Base-by-base conservation (phyloP, 2,329 filamentous ascomycete genomes). In the Aspergillus caelatus region DNA sequence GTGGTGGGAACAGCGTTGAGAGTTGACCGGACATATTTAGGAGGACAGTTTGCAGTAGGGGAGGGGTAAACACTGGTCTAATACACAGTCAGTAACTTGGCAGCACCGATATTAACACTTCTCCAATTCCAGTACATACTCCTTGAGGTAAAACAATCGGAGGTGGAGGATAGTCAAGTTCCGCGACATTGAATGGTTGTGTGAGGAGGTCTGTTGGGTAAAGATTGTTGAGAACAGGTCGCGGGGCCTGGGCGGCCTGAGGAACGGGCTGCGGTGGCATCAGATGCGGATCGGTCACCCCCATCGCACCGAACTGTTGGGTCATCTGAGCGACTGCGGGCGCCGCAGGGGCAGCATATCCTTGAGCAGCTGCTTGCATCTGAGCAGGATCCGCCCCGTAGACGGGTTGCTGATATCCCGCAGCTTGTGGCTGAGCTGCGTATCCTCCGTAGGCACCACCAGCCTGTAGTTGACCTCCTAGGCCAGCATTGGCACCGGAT, bases 21-120 rank as follows among this genome's bases (percentile, higher is more conserved):
- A 7, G 95, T 98, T 23, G 95, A 98, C 71, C 95, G 92, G 68
- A 98, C 90, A 77, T 96, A 99, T 83, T 96, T 96, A 28, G 94
- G 87, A 60, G 93, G 88, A 82, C 94, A 97, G 80, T 98, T 99
- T 65, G 95, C 90, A 76, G 91, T 85, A 53, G 93, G 92, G 52
- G 95, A 98, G 62, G 93, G 91, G 26, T 94, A 98, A 61, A 96
- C 92, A 75, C 92, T 95, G 58, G 91, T 89, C 93, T 96, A 69
- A 67, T 23, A 60, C 59, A 68, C 53, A 57, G 57, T 62, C 30
- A 62, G 74, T 86, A 55, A 36, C 16, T 39, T 39, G 34, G 32
- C n/a, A n/a, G n/a, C 71, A 87, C 83, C 67, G 76, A 65, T 54
- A 62, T 57, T 39, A 23, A 21, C 43, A 30, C 32, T 16, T 34